Percentiles rank a stretch among this genome's conserved stretches.
Evolutionary conservation across 2,329 filamentous ascomycete species (phyloP).

Genomic region (Penicillium decumbens): DNA sequence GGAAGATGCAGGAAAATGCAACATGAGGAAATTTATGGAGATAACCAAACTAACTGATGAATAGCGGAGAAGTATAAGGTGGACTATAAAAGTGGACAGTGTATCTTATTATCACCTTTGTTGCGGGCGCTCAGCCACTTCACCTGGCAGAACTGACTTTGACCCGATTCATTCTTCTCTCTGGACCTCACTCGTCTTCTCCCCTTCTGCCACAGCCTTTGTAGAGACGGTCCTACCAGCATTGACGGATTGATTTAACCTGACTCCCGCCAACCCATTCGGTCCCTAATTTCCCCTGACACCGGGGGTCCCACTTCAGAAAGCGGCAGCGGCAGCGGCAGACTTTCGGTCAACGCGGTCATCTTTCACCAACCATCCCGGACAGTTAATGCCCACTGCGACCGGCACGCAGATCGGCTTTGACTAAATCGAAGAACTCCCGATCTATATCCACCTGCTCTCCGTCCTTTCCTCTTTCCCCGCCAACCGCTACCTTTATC

Average conservation of each 20-base stretch:
- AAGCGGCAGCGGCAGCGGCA: slow-evolving; percentile 15
- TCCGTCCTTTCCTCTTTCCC: slow-evolving; percentile 7
- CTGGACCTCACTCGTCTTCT: neutral
- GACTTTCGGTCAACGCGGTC: slow-evolving; percentile 23
- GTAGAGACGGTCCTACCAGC: neutral
- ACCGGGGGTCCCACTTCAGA: slow-evolving; percentile 24
- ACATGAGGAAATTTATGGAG: neutral
- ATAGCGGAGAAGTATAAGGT: neutral
- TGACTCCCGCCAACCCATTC: slow-evolving; percentile 12
- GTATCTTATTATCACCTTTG: neutral
- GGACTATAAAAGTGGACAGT: neutral
- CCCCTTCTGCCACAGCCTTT: neutral
- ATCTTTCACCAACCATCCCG: slow-evolving; percentile 20
- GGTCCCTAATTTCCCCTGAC: slow-evolving; percentile 26
- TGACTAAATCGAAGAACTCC: slow-evolving; percentile 2
- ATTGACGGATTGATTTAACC: neutral
- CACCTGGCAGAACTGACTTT: slow-evolving; percentile 10
- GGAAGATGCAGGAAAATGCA: neutral
- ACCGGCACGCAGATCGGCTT: slow-evolving; percentile 21
- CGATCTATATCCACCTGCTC: slow-evolving; percentile 5
- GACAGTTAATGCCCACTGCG: slow-evolving; percentile 22
- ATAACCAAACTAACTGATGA: too few relatives aligned
- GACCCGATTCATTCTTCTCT: slow-evolving; percentile 11
- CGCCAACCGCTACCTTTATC: slow-evolving; percentile 19
- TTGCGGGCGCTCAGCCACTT: slow-evolving; percentile 13